These are phyloP conservation scores for Phycomyces blakesleeanus DNA, from an alignment of 192 early-diverging fungal species.

Conservation along the genomic window DNA sequence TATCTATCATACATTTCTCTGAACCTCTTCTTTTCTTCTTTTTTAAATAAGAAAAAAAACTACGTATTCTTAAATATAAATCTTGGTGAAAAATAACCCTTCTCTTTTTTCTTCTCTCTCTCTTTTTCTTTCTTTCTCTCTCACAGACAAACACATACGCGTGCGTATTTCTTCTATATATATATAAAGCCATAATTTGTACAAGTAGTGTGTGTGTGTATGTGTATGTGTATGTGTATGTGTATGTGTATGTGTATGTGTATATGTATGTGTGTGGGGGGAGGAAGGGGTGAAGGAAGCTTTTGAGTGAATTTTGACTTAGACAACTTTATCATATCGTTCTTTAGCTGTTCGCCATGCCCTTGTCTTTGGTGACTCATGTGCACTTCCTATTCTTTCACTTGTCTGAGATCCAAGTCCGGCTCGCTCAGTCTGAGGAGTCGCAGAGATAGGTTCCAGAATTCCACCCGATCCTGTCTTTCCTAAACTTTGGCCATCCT, in stretches of 20 bases:
- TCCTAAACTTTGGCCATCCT: constrained; percentile 61
- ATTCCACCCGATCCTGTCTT: constrained; percentile 8
- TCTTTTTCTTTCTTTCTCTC: too few species aligned
- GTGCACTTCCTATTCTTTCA: background rate
- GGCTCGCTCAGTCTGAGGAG: background rate
- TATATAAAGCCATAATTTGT: too few species aligned
- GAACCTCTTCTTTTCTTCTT: too few species aligned
- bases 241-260: too few species aligned
- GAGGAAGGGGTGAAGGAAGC: too few species aligned
- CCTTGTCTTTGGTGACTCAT: constrained; percentile 8
- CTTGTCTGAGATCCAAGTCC: constrained; percentile 5
- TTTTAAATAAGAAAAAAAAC: background rate
- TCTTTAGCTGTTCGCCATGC: constrained; percentile 14
- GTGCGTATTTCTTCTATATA: too few species aligned
- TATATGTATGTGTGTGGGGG: too few species aligned
- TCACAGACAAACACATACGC: too few species aligned
- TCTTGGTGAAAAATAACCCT: background rate
- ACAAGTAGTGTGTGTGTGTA: too few species aligned
- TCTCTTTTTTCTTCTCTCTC: background rate
- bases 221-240: too few species aligned
- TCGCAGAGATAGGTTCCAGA: constrained; percentile 6
- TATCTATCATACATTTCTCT: too few species aligned
- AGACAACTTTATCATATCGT: constrained; percentile 3
- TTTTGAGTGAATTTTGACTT: background rate
- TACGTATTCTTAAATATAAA: background rate